These are phyloP conservation scores for Oryza australiensis DNA, from an alignment of 176 grass and related monocot species.

Conservation along the genomic window DNA sequence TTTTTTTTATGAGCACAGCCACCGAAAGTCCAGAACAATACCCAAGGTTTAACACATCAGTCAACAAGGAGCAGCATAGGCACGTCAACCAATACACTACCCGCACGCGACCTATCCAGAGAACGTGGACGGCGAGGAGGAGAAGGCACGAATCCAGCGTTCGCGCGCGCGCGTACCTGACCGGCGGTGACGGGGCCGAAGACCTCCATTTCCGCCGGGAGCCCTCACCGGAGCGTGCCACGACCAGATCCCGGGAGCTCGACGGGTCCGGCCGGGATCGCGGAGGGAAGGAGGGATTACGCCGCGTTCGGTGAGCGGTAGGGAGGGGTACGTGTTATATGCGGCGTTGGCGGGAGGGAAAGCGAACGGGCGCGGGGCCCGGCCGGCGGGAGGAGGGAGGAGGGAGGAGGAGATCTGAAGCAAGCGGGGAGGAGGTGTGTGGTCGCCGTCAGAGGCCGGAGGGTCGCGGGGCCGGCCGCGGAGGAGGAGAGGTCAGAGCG, in stretches of 20 bases:
- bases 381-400: too few species aligned
- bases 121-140: neutral
- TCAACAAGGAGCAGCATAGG: neutral
- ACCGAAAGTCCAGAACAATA: neutral
- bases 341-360: neutral
- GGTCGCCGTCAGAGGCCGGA: constrained; percentile 28
- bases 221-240: neutral
- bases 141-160: neutral
- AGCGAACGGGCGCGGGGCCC: neutral
- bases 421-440: constrained; percentile 7
- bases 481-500: neutral
- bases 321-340: neutral
- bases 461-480: neutral
- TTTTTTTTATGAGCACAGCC: neutral
- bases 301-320: constrained; percentile 7
- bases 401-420: constrained; percentile 32
- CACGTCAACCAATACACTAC: neutral
- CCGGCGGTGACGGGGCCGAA: constrained; percentile 60
- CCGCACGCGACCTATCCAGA: too few species aligned
- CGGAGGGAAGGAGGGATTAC: neutral
- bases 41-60: neutral
- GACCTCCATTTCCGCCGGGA: constrained; percentile 58
- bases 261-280: constrained; percentile 2
- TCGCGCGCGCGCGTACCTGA: constrained; percentile 36
- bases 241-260: neutral